These are phyloP conservation scores for Alternaria tenuissima DNA, from an alignment of 2,329 filamentous ascomycete genomes.

Conservation along the genomic window DNA sequence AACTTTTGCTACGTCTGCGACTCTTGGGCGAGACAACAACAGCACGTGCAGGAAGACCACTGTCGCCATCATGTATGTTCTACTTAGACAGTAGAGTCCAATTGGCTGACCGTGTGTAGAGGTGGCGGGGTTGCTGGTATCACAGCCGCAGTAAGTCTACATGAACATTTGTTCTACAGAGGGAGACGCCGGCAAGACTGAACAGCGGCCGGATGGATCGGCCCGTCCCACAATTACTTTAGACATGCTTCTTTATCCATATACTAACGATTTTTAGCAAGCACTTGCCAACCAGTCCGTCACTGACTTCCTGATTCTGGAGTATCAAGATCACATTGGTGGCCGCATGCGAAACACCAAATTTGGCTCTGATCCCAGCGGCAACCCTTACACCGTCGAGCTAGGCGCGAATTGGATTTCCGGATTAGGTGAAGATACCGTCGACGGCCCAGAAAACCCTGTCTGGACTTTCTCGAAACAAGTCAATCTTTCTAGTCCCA, in stretches of 20 bases:
- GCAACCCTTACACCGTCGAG: constrained; percentile 66
- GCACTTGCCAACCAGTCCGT: constrained; percentile 68
- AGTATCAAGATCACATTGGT: constrained; percentile 69
- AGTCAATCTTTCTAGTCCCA: constrained; percentile 63
- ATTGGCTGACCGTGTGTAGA: constrained; percentile 25
- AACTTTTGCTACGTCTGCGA: constrained; percentile 25
- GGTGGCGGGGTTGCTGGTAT: constrained; percentile 71
- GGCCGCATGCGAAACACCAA: constrained; percentile 66
- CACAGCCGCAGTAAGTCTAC: constrained; percentile 62
- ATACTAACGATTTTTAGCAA: constrained; percentile 53
- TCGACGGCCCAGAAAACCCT: constrained; percentile 61
- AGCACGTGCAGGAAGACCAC: constrained; percentile 44
- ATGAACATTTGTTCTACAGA: not conserved
- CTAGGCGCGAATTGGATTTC: constrained; percentile 73
- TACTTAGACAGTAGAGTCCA: accelerated
- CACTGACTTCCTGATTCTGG: constrained; percentile 70
- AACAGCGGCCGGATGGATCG: no score
- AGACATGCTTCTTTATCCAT: constrained; percentile 1
- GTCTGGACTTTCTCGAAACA: constrained; percentile 70
- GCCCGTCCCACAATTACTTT: not conserved
- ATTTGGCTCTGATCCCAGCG: constrained; percentile 63
- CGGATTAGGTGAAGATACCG: constrained; percentile 51
- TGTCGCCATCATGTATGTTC: constrained; percentile 44
- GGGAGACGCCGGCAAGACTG: not conserved
- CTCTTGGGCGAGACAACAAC: constrained; percentile 21